A percentile compares a stretch with the other conserved stretches of the same genome.
Conservation (phyloP, 2,329 filamentous ascomycete species). For the Pezizomycotina sp. region DNA sequence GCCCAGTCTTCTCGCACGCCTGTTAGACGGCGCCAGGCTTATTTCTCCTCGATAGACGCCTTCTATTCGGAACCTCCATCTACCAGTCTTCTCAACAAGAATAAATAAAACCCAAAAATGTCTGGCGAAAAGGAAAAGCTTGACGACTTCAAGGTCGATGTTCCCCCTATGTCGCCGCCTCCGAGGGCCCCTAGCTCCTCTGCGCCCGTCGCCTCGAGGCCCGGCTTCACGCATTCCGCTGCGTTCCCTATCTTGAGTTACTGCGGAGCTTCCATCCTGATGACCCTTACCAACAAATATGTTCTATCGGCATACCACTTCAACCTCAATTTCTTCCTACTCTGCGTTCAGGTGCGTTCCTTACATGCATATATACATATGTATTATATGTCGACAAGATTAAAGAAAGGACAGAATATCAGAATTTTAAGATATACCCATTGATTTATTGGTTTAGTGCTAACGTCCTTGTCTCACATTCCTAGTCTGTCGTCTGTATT, state of each 20-base stretch:
- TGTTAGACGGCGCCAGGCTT: too few species aligned
- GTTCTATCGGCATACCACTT: slow-evolving; percentile 79
- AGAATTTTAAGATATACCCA: too few species aligned
- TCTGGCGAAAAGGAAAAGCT: slow-evolving; percentile 16
- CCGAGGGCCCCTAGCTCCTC: slow-evolving; percentile 13
- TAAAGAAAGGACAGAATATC: too few species aligned
- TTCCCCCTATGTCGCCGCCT: slow-evolving; percentile 19
- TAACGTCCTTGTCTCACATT: too few species aligned
- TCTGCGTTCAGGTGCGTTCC: slow-evolving; percentile 66
- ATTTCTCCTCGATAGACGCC: too few species aligned
- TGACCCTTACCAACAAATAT: slow-evolving; percentile 99
- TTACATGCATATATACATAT: slow-evolving; percentile 1
- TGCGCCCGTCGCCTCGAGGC: slow-evolving; percentile 4
- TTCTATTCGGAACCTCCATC: too few species aligned
- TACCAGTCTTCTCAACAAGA: too few species aligned
- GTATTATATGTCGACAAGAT: too few species aligned
- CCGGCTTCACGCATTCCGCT: slow-evolving; percentile 6
- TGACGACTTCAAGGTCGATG: slow-evolving; percentile 17
- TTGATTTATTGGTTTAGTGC: too few species aligned
- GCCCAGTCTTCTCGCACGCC: too few species aligned
- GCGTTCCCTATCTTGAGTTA: slow-evolving; percentile 66
- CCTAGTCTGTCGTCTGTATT: slow-evolving; percentile 83
- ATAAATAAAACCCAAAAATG: too few species aligned
- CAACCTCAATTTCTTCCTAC: slow-evolving; percentile 92
- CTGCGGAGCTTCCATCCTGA: slow-evolving; percentile 90